phyloP scores from a whole-genome alignment of 305 asterid genomes.

The Caryopteris hybrid region DNA sequence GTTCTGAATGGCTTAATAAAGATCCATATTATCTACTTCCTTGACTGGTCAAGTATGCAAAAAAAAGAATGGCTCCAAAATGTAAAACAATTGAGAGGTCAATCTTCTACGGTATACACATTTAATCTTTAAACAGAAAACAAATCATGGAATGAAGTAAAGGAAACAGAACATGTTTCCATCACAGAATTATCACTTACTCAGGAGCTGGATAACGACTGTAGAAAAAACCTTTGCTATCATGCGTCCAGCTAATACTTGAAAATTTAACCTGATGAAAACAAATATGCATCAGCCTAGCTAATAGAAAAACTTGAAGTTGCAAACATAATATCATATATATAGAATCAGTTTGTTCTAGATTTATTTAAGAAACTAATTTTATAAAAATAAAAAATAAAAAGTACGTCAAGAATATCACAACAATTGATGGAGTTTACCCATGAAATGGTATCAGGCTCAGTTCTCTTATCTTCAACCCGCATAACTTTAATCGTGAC shows the following conservation, averaged over 20 bases:
- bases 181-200: constrained; percentile 36
- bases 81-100: neutral
- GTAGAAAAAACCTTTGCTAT: constrained; percentile 85
- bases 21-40: neutral
- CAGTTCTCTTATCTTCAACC: constrained; percentile 51
- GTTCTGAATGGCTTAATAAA: too few species aligned
- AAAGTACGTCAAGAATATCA: neutral
- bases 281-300: neutral
- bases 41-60: too few species aligned
- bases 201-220: constrained; percentile 85
- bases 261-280: constrained; percentile 78
- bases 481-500: constrained; percentile 75
- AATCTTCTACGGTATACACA: neutral
- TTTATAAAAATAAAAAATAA: too few species aligned
- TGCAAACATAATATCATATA: neutral
- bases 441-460: constrained; percentile 79
- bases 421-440: constrained; percentile 29
- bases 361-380: neutral
- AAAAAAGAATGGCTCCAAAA: neutral
- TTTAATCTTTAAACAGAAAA: constrained; percentile 3
- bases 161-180: neutral
- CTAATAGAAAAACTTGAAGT: neutral
- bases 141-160: constrained; percentile 1
- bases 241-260: constrained; percentile 72
- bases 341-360: neutral